phyloP scores from a whole-genome alignment of 2,329 filamentous ascomycete genomes.

The Magnaporthales sp. region DNA sequence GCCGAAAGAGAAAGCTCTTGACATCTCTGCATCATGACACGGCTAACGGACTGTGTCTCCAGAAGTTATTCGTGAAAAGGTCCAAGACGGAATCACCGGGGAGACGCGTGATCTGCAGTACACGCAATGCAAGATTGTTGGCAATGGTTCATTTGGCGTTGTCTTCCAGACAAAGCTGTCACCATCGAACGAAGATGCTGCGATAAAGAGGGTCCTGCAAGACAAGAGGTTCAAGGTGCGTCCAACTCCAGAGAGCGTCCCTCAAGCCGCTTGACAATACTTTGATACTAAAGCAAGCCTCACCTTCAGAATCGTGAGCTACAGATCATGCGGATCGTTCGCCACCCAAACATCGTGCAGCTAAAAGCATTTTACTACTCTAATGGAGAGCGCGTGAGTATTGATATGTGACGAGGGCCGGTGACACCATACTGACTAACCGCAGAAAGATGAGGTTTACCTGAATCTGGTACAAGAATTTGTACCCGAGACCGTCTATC shows the following conservation, averaged over 20 bases:
- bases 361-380: constrained; percentile 99
- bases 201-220: constrained; percentile 97
- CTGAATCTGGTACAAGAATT: constrained; percentile 97
- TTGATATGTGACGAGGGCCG: neutral
- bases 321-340: constrained; percentile 99
- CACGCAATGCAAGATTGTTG: constrained; percentile 98
- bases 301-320: constrained; percentile 83
- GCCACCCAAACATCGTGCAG: constrained; percentile 97
- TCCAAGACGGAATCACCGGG: constrained; percentile 94
- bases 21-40: neutral
- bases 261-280: neutral
- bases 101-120: constrained; percentile 97
- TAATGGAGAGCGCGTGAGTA: constrained; percentile 85
- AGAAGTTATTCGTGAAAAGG: constrained; percentile 98
- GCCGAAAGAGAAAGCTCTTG: neutral
- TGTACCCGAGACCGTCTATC: constrained; percentile 96
- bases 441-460: constrained; percentile 93
- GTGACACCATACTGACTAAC: neutral
- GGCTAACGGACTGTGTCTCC: constrained; percentile 12
- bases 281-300: neutral
- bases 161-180: constrained; percentile 99
- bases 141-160: constrained; percentile 96
- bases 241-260: constrained; percentile 12
- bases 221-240: constrained; percentile 98
- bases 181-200: constrained; percentile 94